Conservation (phyloP, 1,284 basidiomycete species). For the Stereum hirsutum region DNA sequence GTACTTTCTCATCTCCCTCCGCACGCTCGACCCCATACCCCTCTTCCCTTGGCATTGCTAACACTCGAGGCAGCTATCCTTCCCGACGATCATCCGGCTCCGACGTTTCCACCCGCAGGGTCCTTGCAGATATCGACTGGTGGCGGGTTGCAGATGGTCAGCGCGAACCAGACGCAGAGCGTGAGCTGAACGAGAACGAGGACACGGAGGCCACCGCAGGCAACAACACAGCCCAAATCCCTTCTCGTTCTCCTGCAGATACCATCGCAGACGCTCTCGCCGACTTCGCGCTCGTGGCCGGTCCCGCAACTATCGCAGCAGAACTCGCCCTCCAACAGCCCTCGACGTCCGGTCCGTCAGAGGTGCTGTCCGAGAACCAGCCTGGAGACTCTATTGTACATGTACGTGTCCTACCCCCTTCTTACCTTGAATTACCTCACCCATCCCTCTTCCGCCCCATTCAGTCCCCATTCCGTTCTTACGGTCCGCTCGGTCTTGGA, state of each 20-base stretch:
- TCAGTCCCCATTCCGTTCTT: slow-evolving; percentile 32
- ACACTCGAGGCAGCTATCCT: slow-evolving; percentile 27
- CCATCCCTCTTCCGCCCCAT: slow-evolving; percentile 11
- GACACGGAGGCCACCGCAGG: slow-evolving; percentile 5
- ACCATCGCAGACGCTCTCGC: not conserved
- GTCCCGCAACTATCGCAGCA: slow-evolving; percentile 9
- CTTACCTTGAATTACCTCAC: slow-evolving; percentile 5
- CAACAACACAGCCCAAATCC: not conserved
- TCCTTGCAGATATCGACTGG: slow-evolving; percentile 78
- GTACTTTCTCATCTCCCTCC: slow-evolving; percentile 54
- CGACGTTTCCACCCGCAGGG: slow-evolving; percentile 50
- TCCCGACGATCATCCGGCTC: slow-evolving; percentile 61
- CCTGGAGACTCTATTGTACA: too few relatives aligned
- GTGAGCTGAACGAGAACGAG: slow-evolving; percentile 5
- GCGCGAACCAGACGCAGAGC: slow-evolving; percentile 26
- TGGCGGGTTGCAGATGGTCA: slow-evolving; percentile 71
- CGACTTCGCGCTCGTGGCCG: slow-evolving; percentile 5
- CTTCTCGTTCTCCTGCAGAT: too few relatives aligned
- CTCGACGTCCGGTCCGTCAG: slow-evolving; percentile 8
- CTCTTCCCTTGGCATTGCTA: slow-evolving; percentile 2
- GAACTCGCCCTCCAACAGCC: slow-evolving; percentile 11
- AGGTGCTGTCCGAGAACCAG: slow-evolving; percentile 1
- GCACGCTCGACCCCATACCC: slow-evolving; percentile 55
- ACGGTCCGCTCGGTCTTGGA: slow-evolving; percentile 42
- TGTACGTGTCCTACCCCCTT: not conserved